Conservation (phyloP, 1,284 basidiomycete genomes). For the Tremellales sp. region DNA sequence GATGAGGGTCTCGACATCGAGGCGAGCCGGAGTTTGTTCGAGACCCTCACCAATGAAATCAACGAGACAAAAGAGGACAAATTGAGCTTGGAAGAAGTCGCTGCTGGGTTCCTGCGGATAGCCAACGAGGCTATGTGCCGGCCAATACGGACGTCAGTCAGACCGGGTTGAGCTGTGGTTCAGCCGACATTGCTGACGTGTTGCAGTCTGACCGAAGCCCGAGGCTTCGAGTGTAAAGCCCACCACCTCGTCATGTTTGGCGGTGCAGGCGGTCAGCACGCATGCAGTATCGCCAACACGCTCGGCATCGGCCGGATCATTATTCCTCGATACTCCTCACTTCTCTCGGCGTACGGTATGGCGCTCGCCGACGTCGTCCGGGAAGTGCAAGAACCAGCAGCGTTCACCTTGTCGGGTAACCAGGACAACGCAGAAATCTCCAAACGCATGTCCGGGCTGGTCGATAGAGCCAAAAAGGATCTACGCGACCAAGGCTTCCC, state of each 20-base stretch:
- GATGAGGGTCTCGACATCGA: conserved; percentile 51
- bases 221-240: conserved; percentile 29
- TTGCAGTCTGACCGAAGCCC: conserved; percentile 29
- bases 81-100: conserved; percentile 31
- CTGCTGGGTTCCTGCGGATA: conserved; percentile 32
- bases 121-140: conserved; percentile 44
- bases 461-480: conserved; percentile 58
- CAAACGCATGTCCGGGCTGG: conserved; percentile 22
- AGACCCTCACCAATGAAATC: conserved; percentile 48
- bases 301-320: conserved; percentile 38
- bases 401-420: conserved; percentile 19
- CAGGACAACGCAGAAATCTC: conserved; percentile 16
- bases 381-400: conserved; percentile 35
- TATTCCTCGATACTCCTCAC: conserved; percentile 34
- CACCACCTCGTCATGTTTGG: conserved; percentile 41
- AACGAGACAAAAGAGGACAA: conserved; percentile 36
- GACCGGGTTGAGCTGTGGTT: neutral
- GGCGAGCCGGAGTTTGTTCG: conserved; percentile 43
- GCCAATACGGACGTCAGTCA: conserved; percentile 30
- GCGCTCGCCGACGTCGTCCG: conserved; percentile 38
- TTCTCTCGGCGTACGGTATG: conserved; percentile 43
- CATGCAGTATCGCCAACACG: conserved; percentile 30
- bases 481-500: conserved; percentile 77
- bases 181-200: conserved; percentile 1
- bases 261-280: conserved; percentile 42